phyloP scores from a whole-genome alignment of 371 early-diverging fungal species.

The Mucor lusitanicus region DNA sequence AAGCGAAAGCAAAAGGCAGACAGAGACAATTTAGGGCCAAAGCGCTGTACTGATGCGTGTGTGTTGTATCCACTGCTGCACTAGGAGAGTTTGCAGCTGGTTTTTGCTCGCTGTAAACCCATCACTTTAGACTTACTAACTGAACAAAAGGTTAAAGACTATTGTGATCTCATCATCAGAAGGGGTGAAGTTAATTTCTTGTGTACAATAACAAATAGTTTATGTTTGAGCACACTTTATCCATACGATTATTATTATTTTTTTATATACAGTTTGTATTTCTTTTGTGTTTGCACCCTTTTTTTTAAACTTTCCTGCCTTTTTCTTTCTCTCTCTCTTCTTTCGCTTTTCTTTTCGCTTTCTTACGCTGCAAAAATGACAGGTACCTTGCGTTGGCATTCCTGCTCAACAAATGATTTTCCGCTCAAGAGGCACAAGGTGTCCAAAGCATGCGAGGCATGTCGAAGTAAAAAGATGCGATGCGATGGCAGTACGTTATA shows the following conservation, averaged over 20 bases:
- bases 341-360: background rate
- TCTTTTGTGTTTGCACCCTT: background rate
- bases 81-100: background rate
- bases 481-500: constrained; percentile 30
- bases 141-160: constrained; percentile 3
- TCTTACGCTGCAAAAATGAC: constrained; percentile 18
- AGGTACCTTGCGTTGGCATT: constrained; percentile 29
- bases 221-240: constrained; percentile 14
- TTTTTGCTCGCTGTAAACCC: background rate
- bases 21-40: background rate
- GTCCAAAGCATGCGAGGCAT: constrained; percentile 27
- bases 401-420: constrained; percentile 29
- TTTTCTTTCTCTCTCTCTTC: background rate
- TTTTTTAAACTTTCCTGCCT: background rate
- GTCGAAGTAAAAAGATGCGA: constrained; percentile 32
- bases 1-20: background rate
- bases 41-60: background rate
- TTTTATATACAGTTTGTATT: background rate
- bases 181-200: constrained; percentile 11
- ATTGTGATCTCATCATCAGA: constrained; percentile 22
- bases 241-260: constrained; percentile 4
- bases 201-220: constrained; percentile 17
- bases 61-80: too few species aligned
- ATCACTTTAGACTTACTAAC: background rate
- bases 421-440: constrained; percentile 33